These are phyloP conservation scores for Lodderomyces orthopsilosis DNA, from an alignment of 1,139 yeast genomes.

Conservation along the genomic window DNA sequence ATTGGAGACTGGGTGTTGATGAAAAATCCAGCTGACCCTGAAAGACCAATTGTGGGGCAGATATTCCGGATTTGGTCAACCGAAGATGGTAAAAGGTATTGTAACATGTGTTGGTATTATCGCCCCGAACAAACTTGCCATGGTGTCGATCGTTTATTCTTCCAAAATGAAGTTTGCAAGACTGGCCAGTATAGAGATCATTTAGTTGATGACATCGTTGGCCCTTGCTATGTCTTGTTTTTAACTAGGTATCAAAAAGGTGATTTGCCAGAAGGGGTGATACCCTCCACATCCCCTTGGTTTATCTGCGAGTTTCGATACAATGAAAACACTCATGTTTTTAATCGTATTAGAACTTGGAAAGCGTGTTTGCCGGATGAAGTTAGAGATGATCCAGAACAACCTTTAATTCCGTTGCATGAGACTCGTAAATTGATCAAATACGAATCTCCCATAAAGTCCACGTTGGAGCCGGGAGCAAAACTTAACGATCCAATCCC, in stretches of 20 bases:
- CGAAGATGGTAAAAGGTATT: slow-evolving; percentile 79
- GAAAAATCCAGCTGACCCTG: slow-evolving; percentile 80
- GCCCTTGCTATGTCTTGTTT: slow-evolving; percentile 92
- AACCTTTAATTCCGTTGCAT: slow-evolving; percentile 56
- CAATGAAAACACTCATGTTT: slow-evolving; percentile 84
- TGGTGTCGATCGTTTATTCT: slow-evolving; percentile 81
- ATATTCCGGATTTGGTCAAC: slow-evolving; percentile 89
- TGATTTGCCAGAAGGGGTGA: slow-evolving; percentile 68
- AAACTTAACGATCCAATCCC: slow-evolving; percentile 73
- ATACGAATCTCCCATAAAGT: slow-evolving; percentile 80
- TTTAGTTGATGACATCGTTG: slow-evolving; percentile 79
- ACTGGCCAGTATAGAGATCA: slow-evolving; percentile 97
- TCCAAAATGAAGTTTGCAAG: slow-evolving; percentile 91
- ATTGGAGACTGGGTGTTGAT: slow-evolving; percentile 96
- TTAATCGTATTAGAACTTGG: slow-evolving; percentile 96
- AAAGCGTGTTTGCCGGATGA: slow-evolving; percentile 98
- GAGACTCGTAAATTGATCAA: slow-evolving; percentile 67
- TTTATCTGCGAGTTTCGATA: slow-evolving; percentile 94
- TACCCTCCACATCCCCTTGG: slow-evolving; percentile 74
- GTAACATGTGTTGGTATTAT: slow-evolving; percentile 96
- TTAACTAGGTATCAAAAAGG: slow-evolving; percentile 94
- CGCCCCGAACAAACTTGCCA: slow-evolving; percentile 98
- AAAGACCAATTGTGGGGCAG: slow-evolving; percentile 91
- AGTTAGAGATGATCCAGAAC: slow-evolving; percentile 81
- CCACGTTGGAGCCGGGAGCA: slow-evolving; percentile 72